phyloP scores from a whole-genome alignment of 257 asterid genomes.

The Catharanthus roseus region DNA sequence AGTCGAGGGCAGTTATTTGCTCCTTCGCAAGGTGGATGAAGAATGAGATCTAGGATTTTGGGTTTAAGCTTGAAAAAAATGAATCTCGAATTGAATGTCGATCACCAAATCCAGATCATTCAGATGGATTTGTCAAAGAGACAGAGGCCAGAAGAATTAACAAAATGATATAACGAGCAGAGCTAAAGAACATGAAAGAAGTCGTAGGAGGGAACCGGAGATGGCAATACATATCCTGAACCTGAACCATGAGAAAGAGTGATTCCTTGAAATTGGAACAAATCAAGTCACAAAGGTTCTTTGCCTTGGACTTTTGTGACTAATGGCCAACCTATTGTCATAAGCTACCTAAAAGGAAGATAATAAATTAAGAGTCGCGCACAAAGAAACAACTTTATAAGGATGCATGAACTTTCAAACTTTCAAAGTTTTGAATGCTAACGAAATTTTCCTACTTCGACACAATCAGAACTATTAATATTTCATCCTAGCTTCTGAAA shows the following conservation, averaged over 20 bases:
- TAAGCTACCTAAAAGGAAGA: neutral
- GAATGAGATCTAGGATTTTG: neutral
- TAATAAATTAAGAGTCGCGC: neutral
- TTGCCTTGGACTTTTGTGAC: neutral
- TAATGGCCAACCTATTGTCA: neutral
- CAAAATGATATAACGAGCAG: neutral
- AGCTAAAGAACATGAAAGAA: neutral
- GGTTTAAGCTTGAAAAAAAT: neutral
- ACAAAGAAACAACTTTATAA: neutral
- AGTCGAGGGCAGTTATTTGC: neutral
- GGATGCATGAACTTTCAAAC: neutral
- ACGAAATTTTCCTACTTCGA: neutral
- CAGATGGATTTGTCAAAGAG: neutral
- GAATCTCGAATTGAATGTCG: neutral
- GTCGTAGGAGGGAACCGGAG: neutral
- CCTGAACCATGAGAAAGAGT: neutral
- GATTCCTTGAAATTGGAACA: neutral
- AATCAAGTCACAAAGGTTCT: neutral
- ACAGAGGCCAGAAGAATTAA: neutral
- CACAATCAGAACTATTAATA: neutral
- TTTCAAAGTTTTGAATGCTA: neutral
- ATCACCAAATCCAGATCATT: neutral
- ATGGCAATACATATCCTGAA: neutral
- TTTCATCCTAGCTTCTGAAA: neutral
- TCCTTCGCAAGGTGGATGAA: neutral